A percentile compares a stretch with the other conserved stretches of the same genome.
phyloP scores from a whole-genome alignment of 169 alveolate species.

The Babesia bigemina region DNA sequence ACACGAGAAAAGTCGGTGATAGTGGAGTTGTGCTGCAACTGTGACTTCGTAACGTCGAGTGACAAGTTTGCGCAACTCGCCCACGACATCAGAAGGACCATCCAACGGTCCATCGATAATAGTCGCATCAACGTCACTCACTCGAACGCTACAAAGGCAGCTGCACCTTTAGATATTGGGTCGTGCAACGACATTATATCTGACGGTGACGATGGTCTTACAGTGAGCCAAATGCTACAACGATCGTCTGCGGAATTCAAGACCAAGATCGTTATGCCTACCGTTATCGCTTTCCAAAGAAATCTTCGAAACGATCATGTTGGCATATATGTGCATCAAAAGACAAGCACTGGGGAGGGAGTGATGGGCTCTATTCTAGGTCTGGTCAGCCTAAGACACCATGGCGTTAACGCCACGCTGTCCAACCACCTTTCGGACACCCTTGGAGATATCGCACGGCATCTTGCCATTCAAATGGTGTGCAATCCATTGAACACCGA shows the following conservation, averaged over 20 bases:
- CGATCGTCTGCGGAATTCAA: conserved; percentile 47
- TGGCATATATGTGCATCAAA: conserved; percentile 60
- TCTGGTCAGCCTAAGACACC: conserved; percentile 15
- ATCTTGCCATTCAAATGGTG: conserved; percentile 44
- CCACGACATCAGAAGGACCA: conserved; percentile 9
- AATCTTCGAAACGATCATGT: background rate
- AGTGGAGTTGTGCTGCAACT: conserved; percentile 45
- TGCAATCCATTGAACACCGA: conserved; percentile 21
- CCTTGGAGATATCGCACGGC: conserved; percentile 20
- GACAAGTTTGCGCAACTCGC: conserved; percentile 31
- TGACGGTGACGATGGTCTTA: conserved; percentile 19
- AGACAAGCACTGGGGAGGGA: background rate
- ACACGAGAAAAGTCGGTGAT: conserved; percentile 3
- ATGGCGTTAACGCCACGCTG: background rate
- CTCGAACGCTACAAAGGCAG: background rate
- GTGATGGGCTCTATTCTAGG: conserved; percentile 42
- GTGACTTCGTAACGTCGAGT: conserved; percentile 59
- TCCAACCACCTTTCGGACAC: background rate
- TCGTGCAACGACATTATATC: conserved; percentile 3
- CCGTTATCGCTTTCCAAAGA: conserved; percentile 6
- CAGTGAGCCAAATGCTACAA: conserved; percentile 29
- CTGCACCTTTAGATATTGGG: background rate
- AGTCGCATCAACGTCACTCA: background rate
- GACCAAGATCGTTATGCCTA: conserved; percentile 16
- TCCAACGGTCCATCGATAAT: conserved; percentile 10